Evolutionary conservation across 148 eudicot genomes (phyloP).

Genomic region (Rhododendron mucronatum): DNA sequence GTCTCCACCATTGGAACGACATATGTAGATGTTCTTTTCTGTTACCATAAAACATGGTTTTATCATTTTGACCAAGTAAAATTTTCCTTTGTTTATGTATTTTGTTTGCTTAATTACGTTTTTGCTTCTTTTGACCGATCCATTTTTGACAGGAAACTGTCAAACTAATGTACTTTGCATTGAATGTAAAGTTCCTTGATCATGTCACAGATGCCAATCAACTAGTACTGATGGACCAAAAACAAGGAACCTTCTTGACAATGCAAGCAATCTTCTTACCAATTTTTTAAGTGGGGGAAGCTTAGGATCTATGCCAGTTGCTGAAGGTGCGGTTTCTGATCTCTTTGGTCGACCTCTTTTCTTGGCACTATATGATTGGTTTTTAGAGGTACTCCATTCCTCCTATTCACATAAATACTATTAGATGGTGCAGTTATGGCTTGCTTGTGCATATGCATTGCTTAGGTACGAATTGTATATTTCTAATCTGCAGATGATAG

Average conservation of each 20-base stretch:
- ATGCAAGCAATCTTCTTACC: slow-evolving; percentile 93
- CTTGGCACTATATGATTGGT: slow-evolving; percentile 93
- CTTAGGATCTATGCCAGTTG: slow-evolving; percentile 87
- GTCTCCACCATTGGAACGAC: neutral
- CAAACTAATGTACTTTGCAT: neutral
- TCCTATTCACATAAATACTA: neutral
- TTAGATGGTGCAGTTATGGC: slow-evolving; percentile 4
- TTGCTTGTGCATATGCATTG: slow-evolving; percentile 6
- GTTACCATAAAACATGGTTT: neutral
- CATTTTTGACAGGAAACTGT: neutral
- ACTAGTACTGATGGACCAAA: slow-evolving; percentile 61
- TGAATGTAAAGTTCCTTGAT: neutral
- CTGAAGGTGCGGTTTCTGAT: slow-evolving; percentile 98
- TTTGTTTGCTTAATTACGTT: too few relatives aligned
- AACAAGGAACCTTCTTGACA: slow-evolving; percentile 69
- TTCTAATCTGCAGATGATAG: neutral
- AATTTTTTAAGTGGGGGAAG: slow-evolving; percentile 80
- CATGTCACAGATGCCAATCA: slow-evolving; percentile 68
- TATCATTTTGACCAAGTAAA: neutral
- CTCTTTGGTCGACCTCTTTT: slow-evolving; percentile 88
- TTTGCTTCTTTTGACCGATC: neutral
- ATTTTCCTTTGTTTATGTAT: neutral
- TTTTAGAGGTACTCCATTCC: slow-evolving; percentile 61
- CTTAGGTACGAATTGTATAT: neutral
- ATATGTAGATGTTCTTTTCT: neutral